Base-by-base conservation (phyloP, 495 filamentous ascomycete species). In the Podospora australis region DNA sequence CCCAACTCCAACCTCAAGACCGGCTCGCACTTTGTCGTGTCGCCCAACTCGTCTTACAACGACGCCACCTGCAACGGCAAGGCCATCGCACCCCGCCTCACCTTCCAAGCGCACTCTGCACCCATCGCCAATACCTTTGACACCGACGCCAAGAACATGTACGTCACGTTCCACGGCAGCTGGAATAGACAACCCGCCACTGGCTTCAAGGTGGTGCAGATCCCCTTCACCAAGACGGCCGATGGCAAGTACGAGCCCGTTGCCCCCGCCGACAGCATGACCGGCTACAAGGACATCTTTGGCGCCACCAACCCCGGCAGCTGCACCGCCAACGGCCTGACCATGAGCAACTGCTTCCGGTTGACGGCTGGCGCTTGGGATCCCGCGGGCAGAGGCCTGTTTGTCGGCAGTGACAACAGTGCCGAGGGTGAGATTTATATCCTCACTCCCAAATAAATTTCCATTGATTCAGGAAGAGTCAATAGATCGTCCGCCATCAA, bases 91-190 rank as follows among this genome's bases (percentile, higher is more conserved):
- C 78, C 79, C 4, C 65, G 73, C 0, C 54, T 82, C 6, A 67
- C 65, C 1, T 80, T 83, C 61, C 65, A 73, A 45, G 75, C 79
- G 0, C 79, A 83, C 56, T 75, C 65, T 50, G 80, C 80, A 0
- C 79, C 79, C 13, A 66, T 82, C 39, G 73, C 76, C 56, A 74
- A 79, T 50, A 68, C 68, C 23, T 62, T 67, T 45, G 66, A 71
- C 46, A 44, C 53, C 44, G 71, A 70, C 23, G 68, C 60, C 9
- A 69, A 68, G 48, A 79, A 72, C 49, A 78, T 78, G 52, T 82
- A 74, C 65, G 67, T 82, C n/a, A 66, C 74, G 0, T 79, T 82
- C 51, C 79, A 82, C 53, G 80, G 79, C 0, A 73, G 68, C 20
- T 82, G 80, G 79, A 46, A 80, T 55, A 69, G 78, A 8, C 51